Evolutionary conservation across 257 asterid genomes (phyloP).

Genomic region (Capsicum pubescens): DNA sequence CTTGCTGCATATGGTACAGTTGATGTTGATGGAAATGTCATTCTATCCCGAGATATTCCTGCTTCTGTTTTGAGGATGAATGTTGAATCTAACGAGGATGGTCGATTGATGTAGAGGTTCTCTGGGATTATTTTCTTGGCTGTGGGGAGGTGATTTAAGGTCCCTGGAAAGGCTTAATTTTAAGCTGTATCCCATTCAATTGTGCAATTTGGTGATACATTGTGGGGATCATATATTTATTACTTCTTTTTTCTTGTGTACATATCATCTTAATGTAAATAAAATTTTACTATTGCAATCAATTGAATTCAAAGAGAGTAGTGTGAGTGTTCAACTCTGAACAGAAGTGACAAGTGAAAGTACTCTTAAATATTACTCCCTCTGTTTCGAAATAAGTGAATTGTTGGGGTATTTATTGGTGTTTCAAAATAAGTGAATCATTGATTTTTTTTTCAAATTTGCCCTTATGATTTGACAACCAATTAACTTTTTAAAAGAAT

Average conservation of each 20-base stretch:
- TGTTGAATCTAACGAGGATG: slow-evolving; percentile 26
- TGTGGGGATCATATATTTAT: background rate
- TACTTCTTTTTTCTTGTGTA: background rate
- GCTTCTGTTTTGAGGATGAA: slow-evolving; percentile 45
- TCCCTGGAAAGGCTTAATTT: background rate
- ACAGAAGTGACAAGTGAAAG: background rate
- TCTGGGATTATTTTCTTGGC: background rate
- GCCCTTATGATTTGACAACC: no score
- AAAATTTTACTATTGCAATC: background rate
- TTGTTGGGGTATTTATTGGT: no score
- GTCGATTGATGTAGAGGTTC: background rate
- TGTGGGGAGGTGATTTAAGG: background rate
- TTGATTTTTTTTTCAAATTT: no score
- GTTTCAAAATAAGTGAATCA: no score
- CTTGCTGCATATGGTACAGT: slow-evolving; percentile 50
- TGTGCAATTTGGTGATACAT: slow-evolving; percentile 2
- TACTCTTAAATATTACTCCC: no score
- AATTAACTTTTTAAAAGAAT: no score
- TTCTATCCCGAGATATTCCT: slow-evolving; percentile 55
- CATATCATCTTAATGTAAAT: slow-evolving; percentile 4
- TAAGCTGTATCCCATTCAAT: background rate
- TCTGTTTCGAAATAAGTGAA: no score
- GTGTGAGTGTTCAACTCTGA: background rate
- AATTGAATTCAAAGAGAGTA: background rate
- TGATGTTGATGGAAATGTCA: slow-evolving; percentile 72